Percentiles rank a stretch among this genome's conserved stretches.
Evolutionary conservation across 768 basidiomycete genomes (phyloP).

Genomic region (Coprinellus aureogranulatus): DNA sequence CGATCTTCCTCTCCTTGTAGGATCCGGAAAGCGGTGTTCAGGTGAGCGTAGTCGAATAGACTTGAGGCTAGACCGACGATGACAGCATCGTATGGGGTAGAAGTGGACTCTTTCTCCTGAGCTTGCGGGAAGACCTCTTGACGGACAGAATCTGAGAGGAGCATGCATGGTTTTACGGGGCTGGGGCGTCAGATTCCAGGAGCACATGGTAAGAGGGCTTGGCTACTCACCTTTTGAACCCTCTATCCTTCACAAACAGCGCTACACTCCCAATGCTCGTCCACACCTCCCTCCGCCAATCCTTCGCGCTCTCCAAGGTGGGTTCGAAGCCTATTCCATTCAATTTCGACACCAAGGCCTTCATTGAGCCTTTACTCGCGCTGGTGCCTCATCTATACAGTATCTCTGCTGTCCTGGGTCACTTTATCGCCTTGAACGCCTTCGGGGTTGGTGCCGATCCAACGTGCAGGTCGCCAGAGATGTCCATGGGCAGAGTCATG

Average conservation of each 20-base stretch:
- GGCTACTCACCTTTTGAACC: conserved; percentile 37
- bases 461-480: conserved; percentile 66
- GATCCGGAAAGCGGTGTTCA: conserved; percentile 68
- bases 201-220: background rate
- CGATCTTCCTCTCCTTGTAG: conserved; percentile 42
- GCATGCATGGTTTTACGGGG: conserved; percentile 47
- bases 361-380: conserved; percentile 62
- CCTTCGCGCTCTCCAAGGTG: conserved; percentile 1
- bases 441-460: conserved; percentile 46
- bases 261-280: conserved; percentile 63
- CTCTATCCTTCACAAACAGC: conserved; percentile 38
- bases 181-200: background rate
- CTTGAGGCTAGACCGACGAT: conserved; percentile 61
- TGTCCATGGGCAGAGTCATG: conserved; percentile 57
- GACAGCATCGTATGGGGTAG: conserved; percentile 49
- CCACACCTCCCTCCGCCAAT: conserved; percentile 47
- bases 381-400: conserved; percentile 65
- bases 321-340: conserved; percentile 49
- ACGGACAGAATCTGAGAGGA: conserved; percentile 51
- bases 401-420: conserved; percentile 30
- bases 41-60: conserved; percentile 47
- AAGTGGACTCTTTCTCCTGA: background rate
- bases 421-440: conserved; percentile 45
- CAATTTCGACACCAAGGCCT: conserved; percentile 42
- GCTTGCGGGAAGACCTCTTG: conserved; percentile 34